These are phyloP conservation scores for Fraxinus paxiana DNA, from an alignment of 305 asterid genomes.

Conservation along the genomic window DNA sequence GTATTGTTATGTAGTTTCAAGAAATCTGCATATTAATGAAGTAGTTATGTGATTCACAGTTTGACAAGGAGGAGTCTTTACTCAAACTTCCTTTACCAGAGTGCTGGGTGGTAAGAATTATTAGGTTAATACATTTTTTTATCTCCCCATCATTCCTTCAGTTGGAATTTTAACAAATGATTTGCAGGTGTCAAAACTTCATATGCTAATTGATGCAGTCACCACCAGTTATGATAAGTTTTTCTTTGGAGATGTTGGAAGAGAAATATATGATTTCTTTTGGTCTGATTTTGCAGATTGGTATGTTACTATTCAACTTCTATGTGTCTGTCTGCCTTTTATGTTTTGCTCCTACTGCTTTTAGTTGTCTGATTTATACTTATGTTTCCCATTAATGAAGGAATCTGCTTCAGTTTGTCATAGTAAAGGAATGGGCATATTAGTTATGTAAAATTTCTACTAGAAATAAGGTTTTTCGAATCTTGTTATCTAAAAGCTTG, in stretches of 20 bases:
- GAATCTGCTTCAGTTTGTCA: not conserved
- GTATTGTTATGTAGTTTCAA: constrained; percentile 13
- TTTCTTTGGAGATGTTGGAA: constrained; percentile 88
- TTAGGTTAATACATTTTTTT: constrained; percentile 5
- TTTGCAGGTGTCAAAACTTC: constrained; percentile 82
- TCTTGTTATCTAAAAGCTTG: not conserved
- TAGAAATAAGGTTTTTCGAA: not conserved
- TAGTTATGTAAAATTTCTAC: not conserved
- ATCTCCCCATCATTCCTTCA: constrained; percentile 6
- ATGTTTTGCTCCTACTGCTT: not conserved
- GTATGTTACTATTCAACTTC: constrained; percentile 35
- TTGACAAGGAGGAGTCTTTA: constrained; percentile 59
- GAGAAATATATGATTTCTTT: constrained; percentile 89
- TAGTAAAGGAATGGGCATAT: not conserved
- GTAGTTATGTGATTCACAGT: constrained; percentile 42
- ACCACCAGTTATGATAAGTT: constrained; percentile 79
- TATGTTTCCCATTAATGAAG: not conserved
- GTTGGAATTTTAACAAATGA: constrained; percentile 21
- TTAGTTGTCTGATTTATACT: not conserved
- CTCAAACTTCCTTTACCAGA: constrained; percentile 74
- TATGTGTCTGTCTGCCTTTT: not conserved
- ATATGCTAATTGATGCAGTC: constrained; percentile 68
- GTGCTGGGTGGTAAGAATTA: constrained; percentile 91
- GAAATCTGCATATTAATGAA: constrained; percentile 10
- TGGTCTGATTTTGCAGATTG: constrained; percentile 99